Evolutionary conservation across 2,329 filamentous ascomycete species (phyloP), one percentile per base, ranked within the genome.

Genomic region (Fusarium fujikuroi): DNA sequence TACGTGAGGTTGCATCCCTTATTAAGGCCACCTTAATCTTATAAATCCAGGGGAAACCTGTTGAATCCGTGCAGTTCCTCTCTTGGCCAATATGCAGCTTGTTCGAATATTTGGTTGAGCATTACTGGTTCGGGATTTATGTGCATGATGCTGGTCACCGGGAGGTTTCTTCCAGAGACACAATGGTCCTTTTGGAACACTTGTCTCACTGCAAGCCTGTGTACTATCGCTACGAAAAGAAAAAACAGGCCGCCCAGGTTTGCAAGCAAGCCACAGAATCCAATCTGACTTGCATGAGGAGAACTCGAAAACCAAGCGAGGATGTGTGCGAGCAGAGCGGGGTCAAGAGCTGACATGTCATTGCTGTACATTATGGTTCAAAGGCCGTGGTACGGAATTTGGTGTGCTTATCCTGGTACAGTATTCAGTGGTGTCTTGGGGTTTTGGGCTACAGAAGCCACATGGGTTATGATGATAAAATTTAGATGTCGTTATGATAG

Each of bases 241-340:
- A 30, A 46, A 66, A 56, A 57, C 56, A 66, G 50, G 16, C 34
- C 39, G 16, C 16, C 15, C 32, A 40, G 21, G 36, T 42, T 62
- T 14, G 65, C 43, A 52, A 53, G 36, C 36, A 69, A 47, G 43
- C 49, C 47, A 66, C 30, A 66, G 58, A 42, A 62, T 64, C 44
- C 60, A 68, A 63, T 67, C 67, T 78, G 74, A 72, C 62, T 67
- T 72, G 63, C 65, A 76, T 71, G 47, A 50, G 39, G 49, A 71
- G 62, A 44, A 61, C 54, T 67, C 44, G 56, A 66, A 54, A 67
- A 56, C 59, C 46, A 69, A 74, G 52, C 56, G 56, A 63, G 49
- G 63, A 61, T 64, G 66, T 62, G 62, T 44, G 63, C 58, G 59
- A 56, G 66, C 58, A 40, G 72, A 68, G 72, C 64, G 69, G 76